Evolutionary conservation across 1,284 basidiomycete genomes (phyloP).

Genomic region (Ceratobasidium sp.): DNA sequence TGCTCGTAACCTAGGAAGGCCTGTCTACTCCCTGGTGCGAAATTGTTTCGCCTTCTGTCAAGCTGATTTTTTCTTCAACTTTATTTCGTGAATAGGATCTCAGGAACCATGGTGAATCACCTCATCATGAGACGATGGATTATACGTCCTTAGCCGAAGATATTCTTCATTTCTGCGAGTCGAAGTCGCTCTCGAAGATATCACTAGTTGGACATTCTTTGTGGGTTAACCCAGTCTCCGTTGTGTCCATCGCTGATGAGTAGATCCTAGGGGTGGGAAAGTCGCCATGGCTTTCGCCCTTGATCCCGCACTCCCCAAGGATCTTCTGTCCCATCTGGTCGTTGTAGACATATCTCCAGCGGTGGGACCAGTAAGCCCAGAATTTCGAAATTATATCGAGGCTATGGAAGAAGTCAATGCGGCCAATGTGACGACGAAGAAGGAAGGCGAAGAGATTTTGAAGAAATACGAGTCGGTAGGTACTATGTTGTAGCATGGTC

Average conservation of each 20-base stretch:
- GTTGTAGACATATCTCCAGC: slow-evolving; percentile 84
- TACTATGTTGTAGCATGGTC: not conserved
- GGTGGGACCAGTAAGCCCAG: slow-evolving; percentile 67
- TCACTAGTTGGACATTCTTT: slow-evolving; percentile 87
- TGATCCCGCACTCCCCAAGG: slow-evolving; percentile 59
- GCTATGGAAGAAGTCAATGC: slow-evolving; percentile 77
- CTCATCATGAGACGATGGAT: slow-evolving; percentile 73
- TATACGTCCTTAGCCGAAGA: slow-evolving; percentile 80
- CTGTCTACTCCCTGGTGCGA: slow-evolving; percentile 77
- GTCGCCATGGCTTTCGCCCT: slow-evolving; percentile 84
- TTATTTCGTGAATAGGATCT: slow-evolving; percentile 66
- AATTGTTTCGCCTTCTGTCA: not conserved
- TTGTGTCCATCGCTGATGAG: not conserved
- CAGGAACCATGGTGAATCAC: slow-evolving; percentile 84
- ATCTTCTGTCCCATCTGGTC: slow-evolving; percentile 70
- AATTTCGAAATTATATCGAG: slow-evolving; percentile 72
- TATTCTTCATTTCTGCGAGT: slow-evolving; percentile 67
- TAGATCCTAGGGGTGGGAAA: slow-evolving; percentile 79
- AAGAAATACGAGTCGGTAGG: slow-evolving; percentile 67
- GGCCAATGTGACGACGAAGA: slow-evolving; percentile 63
- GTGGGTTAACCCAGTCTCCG: slow-evolving; percentile 57
- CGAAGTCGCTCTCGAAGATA: slow-evolving; percentile 66
- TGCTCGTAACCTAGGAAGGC: slow-evolving; percentile 63
- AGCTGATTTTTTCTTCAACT: not conserved
- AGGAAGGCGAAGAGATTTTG: slow-evolving; percentile 74